Evolutionary conservation across 2,329 filamentous ascomycete genomes (phyloP), one percentile per base, ranked within the genome.

Genomic region (Neurospora sp.): DNA sequence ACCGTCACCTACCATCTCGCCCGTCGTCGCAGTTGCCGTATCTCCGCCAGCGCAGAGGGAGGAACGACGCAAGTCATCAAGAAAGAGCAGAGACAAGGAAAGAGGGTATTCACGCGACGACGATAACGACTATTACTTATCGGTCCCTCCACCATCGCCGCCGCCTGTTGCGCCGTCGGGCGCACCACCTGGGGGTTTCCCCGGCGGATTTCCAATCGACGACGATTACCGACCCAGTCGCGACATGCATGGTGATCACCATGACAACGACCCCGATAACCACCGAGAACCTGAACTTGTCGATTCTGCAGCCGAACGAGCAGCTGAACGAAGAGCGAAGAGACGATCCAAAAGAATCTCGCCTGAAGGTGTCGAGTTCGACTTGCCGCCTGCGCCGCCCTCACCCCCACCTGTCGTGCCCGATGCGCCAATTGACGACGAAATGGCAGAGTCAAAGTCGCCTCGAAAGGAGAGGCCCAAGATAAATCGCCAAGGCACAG

Each of bases 401-500:
- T 79, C 84, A 6, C 82, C 82, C 3, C 81, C 83, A n/a, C 82
- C 83, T 2, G 80, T 82, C 19, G 82, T 82, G 5, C 82, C 82
- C 28, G 85, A 86, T 67, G 80, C 79, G 52, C 83, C 84, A 39
- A 77, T 62, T 62, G 52, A 62, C 28, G 52, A 62, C 52, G 52
- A 62, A 62, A 62, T 62, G 52, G 52, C 52, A 17, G 52, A 62
- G 67, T 81, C 84, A 12, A 88, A 84, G 71, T 87, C 86, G 68
- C 84, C 84, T 3, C 92, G 88, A 80, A 96, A 91, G 78, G 92
- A 96, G 73, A 90, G 93, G 15, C 82, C 91, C 37, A 92, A 90
- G 76, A 87, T 93, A 73, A 91, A 88, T 74, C 91, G 92, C 70
- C 89, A 91, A 43, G 85, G 87, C 41, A 83, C 87, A 8, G 46